Base-by-base conservation (phyloP, 352 stramenopile genomes). In the Phytophthora pinifolia region DNA sequence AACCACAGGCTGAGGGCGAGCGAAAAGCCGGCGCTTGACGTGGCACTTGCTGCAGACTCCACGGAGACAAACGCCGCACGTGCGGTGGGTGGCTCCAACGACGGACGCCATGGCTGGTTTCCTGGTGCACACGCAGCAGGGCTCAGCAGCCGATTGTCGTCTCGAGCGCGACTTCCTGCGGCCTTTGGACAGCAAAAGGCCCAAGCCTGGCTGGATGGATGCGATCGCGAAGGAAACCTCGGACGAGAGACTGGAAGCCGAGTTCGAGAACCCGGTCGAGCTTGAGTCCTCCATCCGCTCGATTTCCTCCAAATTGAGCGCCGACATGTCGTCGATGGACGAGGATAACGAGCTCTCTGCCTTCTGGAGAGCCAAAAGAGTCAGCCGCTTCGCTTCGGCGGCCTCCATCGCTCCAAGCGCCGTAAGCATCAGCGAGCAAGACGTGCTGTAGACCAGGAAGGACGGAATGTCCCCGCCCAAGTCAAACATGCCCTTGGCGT, bases 401-500 rank as follows among this genome's bases (percentile, higher is more conserved):
- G 53, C 60, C 6, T 81, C 67, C 9, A 72, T 55, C 0, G 62
- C 62, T 12, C 41, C 37, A 1, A 60, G 14, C 27, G 83, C 68
- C 1, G 60, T 68, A 6, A 83, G 49, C 54, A 84, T 67, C 12
- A 76, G 62, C 5, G 74, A 63, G 0, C 60, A 70, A 0, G 70
- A 76, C 9, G 69, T 75, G 59, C 60, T 77, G 62, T 70, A 79
- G 14, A 74, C 61, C 3, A 85, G 49, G 12, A 78, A 65, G 2
- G 74, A 57, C 0, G 72, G 55, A 4, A 83, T 55, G 8, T 79
- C 62, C 2, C 73, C 77, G 4, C 69, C 65, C 4, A 84, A 49
- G 51, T 86, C 64, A 36, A 84, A 71, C 53, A 81, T 70, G 9
- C 77, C 77, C 29, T 83, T 86, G 38, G 65, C 67, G 39, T 83